A percentile compares a stretch with the other conserved stretches of the same genome.
These are phyloP conservation scores for Leccinum olivaceopallidum DNA, from an alignment of 768 basidiomycete genomes.

Conservation along the genomic window DNA sequence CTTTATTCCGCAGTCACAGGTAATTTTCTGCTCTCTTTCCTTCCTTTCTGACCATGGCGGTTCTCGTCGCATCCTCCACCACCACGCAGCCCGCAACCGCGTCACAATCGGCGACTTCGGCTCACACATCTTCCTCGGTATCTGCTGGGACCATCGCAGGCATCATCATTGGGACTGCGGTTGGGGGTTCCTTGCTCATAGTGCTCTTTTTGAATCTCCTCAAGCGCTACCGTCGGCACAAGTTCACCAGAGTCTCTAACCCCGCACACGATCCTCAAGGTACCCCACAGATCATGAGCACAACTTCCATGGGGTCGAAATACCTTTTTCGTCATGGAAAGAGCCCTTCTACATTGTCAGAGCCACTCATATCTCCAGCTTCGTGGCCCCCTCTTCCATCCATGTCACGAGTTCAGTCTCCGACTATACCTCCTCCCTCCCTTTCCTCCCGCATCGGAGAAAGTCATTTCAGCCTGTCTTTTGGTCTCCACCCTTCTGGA, in stretches of 20 bases:
- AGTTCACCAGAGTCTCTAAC: conserved; percentile 21
- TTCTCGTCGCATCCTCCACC: conserved; percentile 7
- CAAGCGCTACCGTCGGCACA: conserved; percentile 8
- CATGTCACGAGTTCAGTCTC: conserved; percentile 5
- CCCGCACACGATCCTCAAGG: conserved; percentile 1
- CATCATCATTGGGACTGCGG: conserved; percentile 23
- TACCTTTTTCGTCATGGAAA: conserved; percentile 7
- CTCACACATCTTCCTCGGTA: conserved; percentile 1
- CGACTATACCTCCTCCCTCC: background rate
- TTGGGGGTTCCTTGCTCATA: conserved; percentile 17
- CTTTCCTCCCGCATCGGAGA: background rate
- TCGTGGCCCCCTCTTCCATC: conserved; percentile 11
- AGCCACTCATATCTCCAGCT: conserved; percentile 24
- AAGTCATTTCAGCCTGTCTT: conserved; percentile 1
- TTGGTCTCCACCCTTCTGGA: background rate
- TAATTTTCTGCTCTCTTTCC: background rate
- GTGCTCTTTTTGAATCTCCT: conserved; percentile 14
- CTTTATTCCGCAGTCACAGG: background rate
- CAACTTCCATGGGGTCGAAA: background rate
- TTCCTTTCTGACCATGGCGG: conserved; percentile 13
- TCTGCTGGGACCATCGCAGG: conserved; percentile 16
- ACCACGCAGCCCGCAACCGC: conserved; percentile 7
- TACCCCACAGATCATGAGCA: background rate
- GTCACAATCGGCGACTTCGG: background rate
- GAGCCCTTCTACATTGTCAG: conserved; percentile 20